These are phyloP conservation scores for Blastobotrys indianensis DNA, from an alignment of 1,139 yeast genomes.

Conservation along the genomic window DNA sequence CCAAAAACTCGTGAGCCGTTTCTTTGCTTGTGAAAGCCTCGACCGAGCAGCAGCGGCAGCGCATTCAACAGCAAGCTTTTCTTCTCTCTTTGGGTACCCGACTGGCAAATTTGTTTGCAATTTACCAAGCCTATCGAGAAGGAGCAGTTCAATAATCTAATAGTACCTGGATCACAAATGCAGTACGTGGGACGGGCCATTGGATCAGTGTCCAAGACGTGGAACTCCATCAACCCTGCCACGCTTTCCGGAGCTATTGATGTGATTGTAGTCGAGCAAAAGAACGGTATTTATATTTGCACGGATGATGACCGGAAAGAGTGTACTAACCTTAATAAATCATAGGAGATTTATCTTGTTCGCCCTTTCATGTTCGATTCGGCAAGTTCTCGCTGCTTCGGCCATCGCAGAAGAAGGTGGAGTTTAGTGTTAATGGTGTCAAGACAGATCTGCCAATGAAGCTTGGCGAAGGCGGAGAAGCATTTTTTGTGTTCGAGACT, in stretches of 20 bases:
- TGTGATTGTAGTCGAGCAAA: constrained; percentile 91
- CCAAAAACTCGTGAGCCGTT: too few species aligned
- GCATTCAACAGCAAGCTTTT: too few species aligned
- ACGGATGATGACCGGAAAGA: background rate
- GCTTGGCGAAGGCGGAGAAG: constrained; percentile 96
- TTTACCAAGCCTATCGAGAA: too few species aligned
- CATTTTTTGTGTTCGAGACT: constrained; percentile 92
- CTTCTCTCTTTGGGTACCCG: too few species aligned
- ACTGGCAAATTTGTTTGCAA: too few species aligned
- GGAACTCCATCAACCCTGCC: constrained; percentile 96
- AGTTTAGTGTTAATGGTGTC: constrained; percentile 75
- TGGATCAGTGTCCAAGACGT: constrained; percentile 89
- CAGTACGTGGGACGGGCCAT: constrained; percentile 96
- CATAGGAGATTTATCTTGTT: constrained; percentile 67
- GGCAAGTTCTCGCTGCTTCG: constrained; percentile 88
- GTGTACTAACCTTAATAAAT: background rate
- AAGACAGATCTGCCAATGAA: constrained; percentile 89
- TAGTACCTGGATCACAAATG: constrained; percentile 42
- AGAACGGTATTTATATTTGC: constrained; percentile 52
- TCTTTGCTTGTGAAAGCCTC: too few species aligned
- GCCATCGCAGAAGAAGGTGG: constrained; percentile 96
- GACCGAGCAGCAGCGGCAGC: too few species aligned
- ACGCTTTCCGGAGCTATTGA: constrained; percentile 97
- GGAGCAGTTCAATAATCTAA: background rate
- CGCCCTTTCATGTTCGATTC: constrained; percentile 95